Percentiles rank a stretch among this genome's conserved stretches.
These are phyloP conservation scores for Penicillium decumbens DNA, from an alignment of 2,329 filamentous ascomycete species.

Conservation along the genomic window DNA sequence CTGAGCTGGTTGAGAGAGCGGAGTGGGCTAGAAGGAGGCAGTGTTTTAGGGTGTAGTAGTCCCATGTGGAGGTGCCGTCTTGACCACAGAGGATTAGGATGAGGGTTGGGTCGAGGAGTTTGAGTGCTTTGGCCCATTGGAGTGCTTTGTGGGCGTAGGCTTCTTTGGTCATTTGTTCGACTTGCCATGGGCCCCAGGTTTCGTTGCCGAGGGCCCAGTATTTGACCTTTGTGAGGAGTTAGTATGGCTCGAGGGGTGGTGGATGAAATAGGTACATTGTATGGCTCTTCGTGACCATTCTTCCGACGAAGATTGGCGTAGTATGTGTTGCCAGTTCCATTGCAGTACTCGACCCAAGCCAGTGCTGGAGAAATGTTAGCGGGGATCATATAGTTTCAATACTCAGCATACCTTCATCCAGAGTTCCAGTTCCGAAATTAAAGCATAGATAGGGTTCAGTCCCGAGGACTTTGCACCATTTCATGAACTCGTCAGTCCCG, in stretches of 20 bases:
- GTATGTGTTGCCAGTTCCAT: slow-evolving; percentile 69
- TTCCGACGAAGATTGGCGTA: slow-evolving; percentile 74
- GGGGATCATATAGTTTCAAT: background rate
- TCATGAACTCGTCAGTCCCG: slow-evolving; percentile 81
- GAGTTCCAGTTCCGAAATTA: slow-evolving; percentile 72
- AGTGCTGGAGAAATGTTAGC: slow-evolving; percentile 45
- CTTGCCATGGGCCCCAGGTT: slow-evolving; percentile 58
- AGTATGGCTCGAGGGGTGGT: background rate
- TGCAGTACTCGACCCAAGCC: slow-evolving; percentile 83
- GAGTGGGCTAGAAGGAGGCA: slow-evolving; percentile 53
- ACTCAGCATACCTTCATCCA: slow-evolving; percentile 47
- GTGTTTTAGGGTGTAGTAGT: slow-evolving; percentile 66
- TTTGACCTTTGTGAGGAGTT: slow-evolving; percentile 50
- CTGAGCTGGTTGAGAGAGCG: slow-evolving; percentile 37
- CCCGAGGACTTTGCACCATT: slow-evolving; percentile 68
- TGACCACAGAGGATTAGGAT: slow-evolving; percentile 70
- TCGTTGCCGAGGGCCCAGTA: slow-evolving; percentile 84
- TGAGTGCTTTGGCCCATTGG: slow-evolving; percentile 54
- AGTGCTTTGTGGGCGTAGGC: slow-evolving; percentile 56
- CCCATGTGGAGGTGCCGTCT: slow-evolving; percentile 65
- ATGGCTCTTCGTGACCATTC: slow-evolving; percentile 71
- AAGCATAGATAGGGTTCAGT: slow-evolving; percentile 75
- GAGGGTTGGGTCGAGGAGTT: slow-evolving; percentile 58
- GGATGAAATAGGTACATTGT: slow-evolving; percentile 49
- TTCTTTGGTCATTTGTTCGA: slow-evolving; percentile 57